Percentiles rank a stretch among this genome's conserved stretches.
These are phyloP conservation scores for Ustilago sp. DNA, from an alignment of 1,284 basidiomycete species.

Conservation along the genomic window DNA sequence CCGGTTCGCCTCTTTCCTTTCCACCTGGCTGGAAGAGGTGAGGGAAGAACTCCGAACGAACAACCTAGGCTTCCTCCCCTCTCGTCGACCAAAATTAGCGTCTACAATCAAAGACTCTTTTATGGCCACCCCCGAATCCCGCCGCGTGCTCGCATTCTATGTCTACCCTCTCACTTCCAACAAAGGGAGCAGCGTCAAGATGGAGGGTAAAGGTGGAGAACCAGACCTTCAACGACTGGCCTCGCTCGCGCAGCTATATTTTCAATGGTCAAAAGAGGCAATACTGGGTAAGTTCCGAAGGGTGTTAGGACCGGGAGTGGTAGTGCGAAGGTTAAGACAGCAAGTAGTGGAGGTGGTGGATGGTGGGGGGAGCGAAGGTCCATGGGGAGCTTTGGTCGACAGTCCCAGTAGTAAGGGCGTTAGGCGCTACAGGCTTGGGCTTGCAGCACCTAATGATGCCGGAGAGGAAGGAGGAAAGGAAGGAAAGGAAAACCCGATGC, in stretches of 20 bases:
- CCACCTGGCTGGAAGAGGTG: slow-evolving; percentile 44
- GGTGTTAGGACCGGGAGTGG: slow-evolving; percentile 27
- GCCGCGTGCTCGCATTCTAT: slow-evolving; percentile 44
- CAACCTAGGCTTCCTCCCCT: slow-evolving; percentile 29
- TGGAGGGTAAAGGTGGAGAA: neutral
- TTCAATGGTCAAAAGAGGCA: slow-evolving; percentile 30
- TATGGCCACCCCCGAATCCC: slow-evolving; percentile 25
- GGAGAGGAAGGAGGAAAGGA: neutral
- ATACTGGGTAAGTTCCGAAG: slow-evolving; percentile 36
- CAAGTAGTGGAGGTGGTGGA: slow-evolving; percentile 26
- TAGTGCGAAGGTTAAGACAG: slow-evolving; percentile 28
- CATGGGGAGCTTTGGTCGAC: slow-evolving; percentile 40
- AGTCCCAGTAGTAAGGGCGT: slow-evolving; percentile 38
- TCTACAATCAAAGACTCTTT: slow-evolving; percentile 24
- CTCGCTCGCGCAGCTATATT: slow-evolving; percentile 22
- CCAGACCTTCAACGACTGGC: slow-evolving; percentile 27
- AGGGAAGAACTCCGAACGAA: slow-evolving; percentile 56
- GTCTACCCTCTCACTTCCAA: slow-evolving; percentile 41
- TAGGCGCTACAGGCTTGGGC: slow-evolving; percentile 9
- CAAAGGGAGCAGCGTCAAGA: neutral
- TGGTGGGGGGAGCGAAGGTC: slow-evolving; percentile 16
- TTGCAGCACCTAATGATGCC: neutral
- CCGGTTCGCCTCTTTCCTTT: slow-evolving; percentile 33
- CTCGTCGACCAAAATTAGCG: slow-evolving; percentile 46
- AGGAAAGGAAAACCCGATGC: slow-evolving; percentile 20